Base-by-base conservation (phyloP, 2,329 filamentous ascomycete genomes). In the Colletotrichum higginsianum region DNA sequence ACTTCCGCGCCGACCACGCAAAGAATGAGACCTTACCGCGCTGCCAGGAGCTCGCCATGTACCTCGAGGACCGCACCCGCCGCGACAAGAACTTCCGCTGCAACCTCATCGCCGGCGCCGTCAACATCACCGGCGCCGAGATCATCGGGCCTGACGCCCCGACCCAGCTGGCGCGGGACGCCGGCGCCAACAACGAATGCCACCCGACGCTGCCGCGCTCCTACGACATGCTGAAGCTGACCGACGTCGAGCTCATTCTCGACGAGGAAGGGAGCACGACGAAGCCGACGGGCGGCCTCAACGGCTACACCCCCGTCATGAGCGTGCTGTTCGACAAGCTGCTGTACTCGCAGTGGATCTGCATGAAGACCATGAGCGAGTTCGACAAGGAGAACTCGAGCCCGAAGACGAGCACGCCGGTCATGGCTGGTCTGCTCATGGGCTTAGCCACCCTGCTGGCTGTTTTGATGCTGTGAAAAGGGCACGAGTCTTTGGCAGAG, bases 281-380 rank as follows among this genome's bases (percentile, higher is more conserved):
- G 2, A 49, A 26, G 30, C 69, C 69, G 3, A 69, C 69, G 6
- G 69, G 69, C 23, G 69, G 69, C 5, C 6, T 72, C 26, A 72
- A 72, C 53, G 69, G 69, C 26, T 72, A 72, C 40, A 72, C 69
- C 16, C 69, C 69, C 9, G 69, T 72, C 21, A 72, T 72, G 69
- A 72, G 69, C 60, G 69, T 72, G 13, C 50, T 72, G 18, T 72
- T 72, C 23, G 69, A 72, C 4, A 60, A 68, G 42, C 53, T 72
- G 26, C 58, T 72, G 18, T 72, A 72, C 26, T 72, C 69, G 46
- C 69, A 72, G 53, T 72, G 69, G 69, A 72, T 72, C 52, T 72
- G 69, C 65, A 72, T 68, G 69, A 72, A 72, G 66, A 72, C 69
- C 6, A 69, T 72, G 69, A 69, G 58, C n/a, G 69, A 69, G n/a